These are phyloP conservation scores for Prosopis cineraria DNA, from an alignment of 306 rosid genomes.

Conservation along the genomic window DNA sequence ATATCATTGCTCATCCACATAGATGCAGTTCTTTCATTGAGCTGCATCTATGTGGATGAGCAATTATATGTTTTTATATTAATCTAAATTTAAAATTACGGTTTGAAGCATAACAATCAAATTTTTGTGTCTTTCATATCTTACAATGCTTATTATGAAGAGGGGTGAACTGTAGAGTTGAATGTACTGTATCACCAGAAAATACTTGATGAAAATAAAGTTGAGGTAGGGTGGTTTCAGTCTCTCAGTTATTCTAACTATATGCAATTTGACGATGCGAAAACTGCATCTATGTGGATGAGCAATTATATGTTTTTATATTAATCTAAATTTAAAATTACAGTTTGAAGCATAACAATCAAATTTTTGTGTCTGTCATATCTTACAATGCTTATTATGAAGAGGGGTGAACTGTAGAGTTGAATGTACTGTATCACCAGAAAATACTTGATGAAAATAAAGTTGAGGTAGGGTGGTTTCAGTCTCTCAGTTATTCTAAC, in stretches of 20 bases:
- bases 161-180: neutral
- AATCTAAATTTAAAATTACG: neutral
- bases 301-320: neutral
- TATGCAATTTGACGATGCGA: too few relatives aligned
- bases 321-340: neutral
- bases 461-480: too few relatives aligned
- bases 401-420: neutral
- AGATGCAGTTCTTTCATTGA: neutral
- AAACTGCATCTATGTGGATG: too few relatives aligned
- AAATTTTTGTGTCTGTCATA: neutral
- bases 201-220: too few relatives aligned
- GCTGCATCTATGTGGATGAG: neutral
- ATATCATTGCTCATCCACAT: neutral
- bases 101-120: neutral
- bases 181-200: neutral
- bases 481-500: too few relatives aligned
- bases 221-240: too few relatives aligned
- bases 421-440: neutral
- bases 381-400: neutral
- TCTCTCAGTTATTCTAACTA: too few relatives aligned
- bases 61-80: neutral
- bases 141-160: neutral
- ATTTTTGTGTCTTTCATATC: neutral
- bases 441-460: too few relatives aligned
- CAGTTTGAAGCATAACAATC: neutral